phyloP scores from a whole-genome alignment of 192 early-diverging fungal species.

The Backusella psychrophila region DNA sequence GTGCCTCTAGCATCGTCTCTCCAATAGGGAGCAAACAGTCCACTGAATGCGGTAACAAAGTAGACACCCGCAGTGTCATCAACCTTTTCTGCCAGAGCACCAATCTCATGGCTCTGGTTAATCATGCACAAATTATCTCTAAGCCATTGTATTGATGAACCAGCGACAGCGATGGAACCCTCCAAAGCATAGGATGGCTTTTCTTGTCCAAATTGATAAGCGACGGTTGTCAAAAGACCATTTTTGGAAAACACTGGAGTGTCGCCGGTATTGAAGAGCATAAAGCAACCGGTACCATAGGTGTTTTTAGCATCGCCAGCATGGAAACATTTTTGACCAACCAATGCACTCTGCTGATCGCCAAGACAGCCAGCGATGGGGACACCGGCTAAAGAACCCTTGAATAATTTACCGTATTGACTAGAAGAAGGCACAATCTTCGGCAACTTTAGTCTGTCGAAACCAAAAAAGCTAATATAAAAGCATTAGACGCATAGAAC shows the following conservation, averaged over 20 bases:
- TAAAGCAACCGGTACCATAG: constrained; percentile 96
- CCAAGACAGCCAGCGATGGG: constrained; percentile 89
- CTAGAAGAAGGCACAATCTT: constrained; percentile 81
- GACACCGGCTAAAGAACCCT: constrained; percentile 64
- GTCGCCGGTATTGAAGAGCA: constrained; percentile 90
- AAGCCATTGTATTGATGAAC: constrained; percentile 89
- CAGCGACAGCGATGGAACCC: constrained; percentile 89
- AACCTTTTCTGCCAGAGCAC: constrained; percentile 62
- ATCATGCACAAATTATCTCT: constrained; percentile 85
- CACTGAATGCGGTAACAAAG: constrained; percentile 94
- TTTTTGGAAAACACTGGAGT: constrained; percentile 73
- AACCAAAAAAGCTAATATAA: constrained; percentile 28
- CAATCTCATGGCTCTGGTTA: constrained; percentile 68
- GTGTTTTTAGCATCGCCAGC: constrained; percentile 93
- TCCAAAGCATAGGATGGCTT: constrained; percentile 83
- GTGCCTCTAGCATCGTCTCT: constrained; percentile 84
- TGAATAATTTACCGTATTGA: constrained; percentile 61
- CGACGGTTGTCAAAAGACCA: constrained; percentile 89
- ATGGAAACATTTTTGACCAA: constrained; percentile 91
- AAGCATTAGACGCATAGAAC: background rate
- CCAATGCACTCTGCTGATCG: constrained; percentile 93
- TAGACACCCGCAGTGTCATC: constrained; percentile 85
- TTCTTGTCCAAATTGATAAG: constrained; percentile 79
- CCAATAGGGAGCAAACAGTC: constrained; percentile 96
- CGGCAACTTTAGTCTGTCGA: constrained; percentile 64